Conservation (phyloP, 2,329 filamentous ascomycete species). For the Penicillium sp. region DNA sequence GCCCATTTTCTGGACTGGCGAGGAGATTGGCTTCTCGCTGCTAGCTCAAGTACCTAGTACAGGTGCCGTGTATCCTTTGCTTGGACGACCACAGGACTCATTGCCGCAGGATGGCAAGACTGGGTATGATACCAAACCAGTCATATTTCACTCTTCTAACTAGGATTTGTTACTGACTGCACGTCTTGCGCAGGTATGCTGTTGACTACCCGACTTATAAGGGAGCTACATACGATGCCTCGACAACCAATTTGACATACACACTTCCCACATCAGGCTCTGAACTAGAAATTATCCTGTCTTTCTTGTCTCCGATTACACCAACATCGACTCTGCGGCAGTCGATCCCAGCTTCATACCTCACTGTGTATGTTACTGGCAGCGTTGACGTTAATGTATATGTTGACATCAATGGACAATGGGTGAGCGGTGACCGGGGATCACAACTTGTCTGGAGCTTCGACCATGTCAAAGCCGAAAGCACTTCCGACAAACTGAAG, state of each 20-base stretch:
- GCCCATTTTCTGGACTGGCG: slow-evolving; percentile 81
- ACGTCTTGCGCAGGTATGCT: slow-evolving; percentile 42
- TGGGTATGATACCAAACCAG: slow-evolving; percentile 30
- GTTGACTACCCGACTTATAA: slow-evolving; percentile 57
- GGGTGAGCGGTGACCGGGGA: slow-evolving; percentile 72
- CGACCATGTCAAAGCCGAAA: slow-evolving; percentile 39
- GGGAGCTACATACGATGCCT: slow-evolving; percentile 64
- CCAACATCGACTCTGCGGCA: slow-evolving; percentile 76
- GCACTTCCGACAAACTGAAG: slow-evolving; percentile 38
- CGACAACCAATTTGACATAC: slow-evolving; percentile 67
- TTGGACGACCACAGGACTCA: slow-evolving; percentile 64
- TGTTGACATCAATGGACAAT: slow-evolving; percentile 69
- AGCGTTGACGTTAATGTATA: slow-evolving; percentile 60
- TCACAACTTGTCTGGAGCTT: slow-evolving; percentile 69
- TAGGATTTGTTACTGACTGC: slow-evolving; percentile 3
- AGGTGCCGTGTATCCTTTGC: slow-evolving; percentile 59
- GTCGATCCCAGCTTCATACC: slow-evolving; percentile 75
- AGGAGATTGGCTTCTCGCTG: slow-evolving; percentile 62
- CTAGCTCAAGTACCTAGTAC: slow-evolving; percentile 59
- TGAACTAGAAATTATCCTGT: slow-evolving; percentile 53
- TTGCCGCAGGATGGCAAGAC: slow-evolving; percentile 35
- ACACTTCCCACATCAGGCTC: slow-evolving; percentile 47
- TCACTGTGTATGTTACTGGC: slow-evolving; percentile 67
- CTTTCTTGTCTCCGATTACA: slow-evolving; percentile 72
- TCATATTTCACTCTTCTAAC: background rate